Percentiles rank a stretch among this genome's conserved stretches.
These are phyloP conservation scores for Copromyces sp. DNA, from an alignment of 495 filamentous ascomycete genomes.

Conservation along the genomic window DNA sequence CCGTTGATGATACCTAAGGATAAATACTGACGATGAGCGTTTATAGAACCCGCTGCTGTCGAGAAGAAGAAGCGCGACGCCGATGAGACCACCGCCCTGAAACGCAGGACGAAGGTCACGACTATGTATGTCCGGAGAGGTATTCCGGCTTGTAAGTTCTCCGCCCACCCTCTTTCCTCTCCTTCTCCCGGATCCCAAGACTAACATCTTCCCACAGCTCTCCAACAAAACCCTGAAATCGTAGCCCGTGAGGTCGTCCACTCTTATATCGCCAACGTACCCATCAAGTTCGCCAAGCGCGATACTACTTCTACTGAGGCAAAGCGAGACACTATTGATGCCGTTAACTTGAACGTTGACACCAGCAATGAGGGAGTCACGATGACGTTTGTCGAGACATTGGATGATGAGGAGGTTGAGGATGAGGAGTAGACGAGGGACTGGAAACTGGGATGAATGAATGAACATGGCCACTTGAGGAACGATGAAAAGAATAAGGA, in stretches of 20 bases:
- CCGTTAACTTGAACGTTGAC: slow-evolving; percentile 40
- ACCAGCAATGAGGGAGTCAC: slow-evolving; percentile 33
- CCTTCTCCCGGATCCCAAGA: not conserved
- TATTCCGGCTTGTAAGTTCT: slow-evolving; percentile 29
- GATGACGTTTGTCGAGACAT: slow-evolving; percentile 40
- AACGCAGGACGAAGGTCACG: slow-evolving; percentile 35
- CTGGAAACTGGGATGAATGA: not conserved
- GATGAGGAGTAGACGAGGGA: not conserved
- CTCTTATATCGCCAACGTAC: slow-evolving; percentile 10
- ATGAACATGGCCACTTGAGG: no score
- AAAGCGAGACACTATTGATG: slow-evolving; percentile 19
- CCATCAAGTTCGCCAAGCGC: slow-evolving; percentile 16
- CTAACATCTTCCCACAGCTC: slow-evolving; percentile 16
- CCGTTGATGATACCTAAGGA: no score
- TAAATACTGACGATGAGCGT: no score
- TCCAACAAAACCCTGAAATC: slow-evolving; percentile 23
- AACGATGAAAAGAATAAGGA: not conserved
- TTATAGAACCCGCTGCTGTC: not conserved
- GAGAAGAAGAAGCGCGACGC: slow-evolving; percentile 18
- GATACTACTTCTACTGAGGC: slow-evolving; percentile 6
- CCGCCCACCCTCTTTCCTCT: slow-evolving; percentile 5
- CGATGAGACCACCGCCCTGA: slow-evolving; percentile 19
- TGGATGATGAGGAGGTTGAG: slow-evolving; percentile 29
- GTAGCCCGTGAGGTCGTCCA: slow-evolving; percentile 19
- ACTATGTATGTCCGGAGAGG: slow-evolving; percentile 41